phyloP scores from a whole-genome alignment of 192 early-diverging fungal genomes.

The Linnemannia hyalina region DNA sequence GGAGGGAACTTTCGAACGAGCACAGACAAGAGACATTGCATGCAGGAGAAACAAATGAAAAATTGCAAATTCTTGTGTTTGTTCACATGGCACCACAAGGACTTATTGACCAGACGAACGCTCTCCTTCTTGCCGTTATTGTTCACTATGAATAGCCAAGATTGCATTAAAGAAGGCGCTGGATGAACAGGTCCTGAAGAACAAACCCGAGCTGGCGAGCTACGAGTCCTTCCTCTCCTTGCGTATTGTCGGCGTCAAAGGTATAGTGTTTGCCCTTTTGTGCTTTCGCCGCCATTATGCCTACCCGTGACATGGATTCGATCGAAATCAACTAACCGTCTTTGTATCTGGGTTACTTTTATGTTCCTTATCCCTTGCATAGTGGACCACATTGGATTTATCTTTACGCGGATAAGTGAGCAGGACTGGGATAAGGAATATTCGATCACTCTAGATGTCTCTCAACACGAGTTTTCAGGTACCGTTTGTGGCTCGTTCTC shows the following conservation, averaged over 20 bases:
- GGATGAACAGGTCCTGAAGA: constrained; percentile 61
- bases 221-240: constrained; percentile 70
- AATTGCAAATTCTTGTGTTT: neutral
- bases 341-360: neutral
- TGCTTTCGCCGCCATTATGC: neutral
- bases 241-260: constrained; percentile 54
- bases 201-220: constrained; percentile 70
- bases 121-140: neutral
- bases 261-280: constrained; percentile 8
- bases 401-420: constrained; percentile 75
- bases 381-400: constrained; percentile 71
- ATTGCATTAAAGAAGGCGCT: constrained; percentile 63
- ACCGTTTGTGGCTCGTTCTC: neutral
- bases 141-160: constrained; percentile 30
- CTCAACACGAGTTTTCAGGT: constrained; percentile 67
- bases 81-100: neutral
- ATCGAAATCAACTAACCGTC: neutral
- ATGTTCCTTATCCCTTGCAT: neutral
- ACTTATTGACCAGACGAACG: neutral
- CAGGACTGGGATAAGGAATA: constrained; percentile 64
- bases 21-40: neutral
- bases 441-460: constrained; percentile 70
- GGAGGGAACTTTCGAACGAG: neutral
- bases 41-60: constrained; percentile 1
- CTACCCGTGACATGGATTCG: neutral